Evolutionary conservation across 345 rosid genomes (phyloP), one percentile per base, ranked within the genome.

Genomic region (Moricandia arvensis): DNA sequence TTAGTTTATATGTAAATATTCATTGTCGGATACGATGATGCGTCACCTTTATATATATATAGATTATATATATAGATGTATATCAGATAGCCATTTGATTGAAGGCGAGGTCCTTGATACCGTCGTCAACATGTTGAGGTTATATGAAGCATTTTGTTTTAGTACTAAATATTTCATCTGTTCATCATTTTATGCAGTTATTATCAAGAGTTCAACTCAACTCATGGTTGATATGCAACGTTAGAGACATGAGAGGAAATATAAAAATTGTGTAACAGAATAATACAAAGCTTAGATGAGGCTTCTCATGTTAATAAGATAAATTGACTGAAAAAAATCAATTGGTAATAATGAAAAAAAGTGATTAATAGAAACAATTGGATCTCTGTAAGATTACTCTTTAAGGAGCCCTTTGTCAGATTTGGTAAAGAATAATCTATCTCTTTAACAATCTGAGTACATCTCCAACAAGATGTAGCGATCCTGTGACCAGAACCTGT

Each of bases 401-500:
- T 7, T 13, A 15, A 13, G 53, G 76, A 63, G 66, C 24, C 29
- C 12, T 5, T 47, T 63, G 35, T 13, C 4, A 26, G 55, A 4
- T 51, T 21, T 59, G 64, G 59, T 53, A 6, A 37, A 26, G 18
- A 67, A 67, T 0, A 35, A 33, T 90, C 78, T 33, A 83, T 75
- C 85, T 86, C 83, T 80, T 86, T 35, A 89, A 60, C 53, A 89
- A 80, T 83, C 87, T 87, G 21, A 91, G 85, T 3, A 91, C 97
- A 77, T 91, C 97, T 9, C 97, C 93, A 41, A 91, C 92, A 57
- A 91, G 86, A 82, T 91, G 93, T 66, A 91, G 64, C 11, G 97
- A 91, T 47, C 97, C 97, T 15, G 97, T 91, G 77, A 89, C 93
- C 57, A 91, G 85, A 78, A 91, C 97, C 97, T 91, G 86, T 54